A percentile compares a stretch with the other conserved stretches of the same genome.
Conservation (phyloP, 768 basidiomycete genomes). For the Amanita molliuscula region DNA sequence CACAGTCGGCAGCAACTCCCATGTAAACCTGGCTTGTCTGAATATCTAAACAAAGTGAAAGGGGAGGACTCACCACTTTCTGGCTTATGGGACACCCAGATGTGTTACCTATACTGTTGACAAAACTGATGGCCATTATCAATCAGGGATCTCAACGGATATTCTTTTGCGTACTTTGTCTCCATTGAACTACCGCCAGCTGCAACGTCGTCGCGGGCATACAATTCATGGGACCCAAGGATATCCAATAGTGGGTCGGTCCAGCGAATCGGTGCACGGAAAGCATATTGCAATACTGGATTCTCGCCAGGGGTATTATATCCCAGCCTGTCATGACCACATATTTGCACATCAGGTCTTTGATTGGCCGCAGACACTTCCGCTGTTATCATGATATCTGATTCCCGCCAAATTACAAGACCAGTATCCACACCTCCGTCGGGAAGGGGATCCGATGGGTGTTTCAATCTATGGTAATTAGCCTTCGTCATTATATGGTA, state of each 20-base stretch:
- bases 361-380: slow-evolving; percentile 27
- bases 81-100: slow-evolving; percentile 65
- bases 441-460: slow-evolving; percentile 43
- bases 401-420: slow-evolving; percentile 70
- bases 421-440: slow-evolving; percentile 32
- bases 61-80: slow-evolving; percentile 42
- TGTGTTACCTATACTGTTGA: slow-evolving; percentile 53
- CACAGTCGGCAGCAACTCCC: slow-evolving; percentile 86
- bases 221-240: slow-evolving; percentile 21
- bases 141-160: slow-evolving; percentile 3
- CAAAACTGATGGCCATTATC: slow-evolving; percentile 38
- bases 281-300: slow-evolving; percentile 31
- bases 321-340: slow-evolving; percentile 59
- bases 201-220: slow-evolving; percentile 46
- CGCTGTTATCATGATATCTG: slow-evolving; percentile 48
- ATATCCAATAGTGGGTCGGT: slow-evolving; percentile 29
- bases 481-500: slow-evolving; percentile 66
- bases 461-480: slow-evolving; percentile 57
- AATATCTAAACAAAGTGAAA: neutral
- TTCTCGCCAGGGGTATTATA: slow-evolving; percentile 55
- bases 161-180: slow-evolving; percentile 34
- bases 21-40: slow-evolving; percentile 43
- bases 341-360: slow-evolving; percentile 28
- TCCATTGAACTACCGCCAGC: slow-evolving; percentile 39
- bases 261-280: slow-evolving; percentile 23